Evolutionary conservation across 192 early-diverging fungal genomes (phyloP), one percentile per base, ranked within the genome.

Genomic region (Allomyces javanicus): DNA sequence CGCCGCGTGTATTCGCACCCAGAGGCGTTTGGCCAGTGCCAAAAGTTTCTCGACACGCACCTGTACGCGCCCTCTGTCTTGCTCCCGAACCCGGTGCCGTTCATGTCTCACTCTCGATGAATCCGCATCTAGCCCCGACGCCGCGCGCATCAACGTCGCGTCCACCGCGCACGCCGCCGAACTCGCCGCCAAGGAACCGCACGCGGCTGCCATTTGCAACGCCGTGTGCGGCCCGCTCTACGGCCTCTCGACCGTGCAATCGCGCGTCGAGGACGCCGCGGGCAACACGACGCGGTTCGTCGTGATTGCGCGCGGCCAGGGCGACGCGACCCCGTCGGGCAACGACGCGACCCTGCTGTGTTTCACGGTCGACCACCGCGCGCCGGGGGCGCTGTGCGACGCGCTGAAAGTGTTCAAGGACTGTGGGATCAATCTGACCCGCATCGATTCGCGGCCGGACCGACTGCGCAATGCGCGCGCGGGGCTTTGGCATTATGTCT

Each of bases 211-310:
- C 0, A 83, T 97, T 25, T 88, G 89, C 62, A 89, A 83, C 72
- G 75, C 74, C 17, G 83, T 86, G 1, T 95, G 91, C 64, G 85
- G 88, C 3, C 72, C 82, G 14, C 70, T 97, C 43, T 95, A 92
- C 66, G 79, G 82, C 10, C 72, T 97, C 17, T 21, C 50, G 4
- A 58, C 21, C 9, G 50, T 58, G 12, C 17, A 14, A 21, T n/a
- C 50, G 50, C 21, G 50, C 17, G 50, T 58, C 50, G 50, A 58
- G 21, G 50, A 25, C 17, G 3, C 17, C 44, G 50, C 73, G 85
- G 87, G 85, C 68, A 97, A 97, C 70, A 87, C 85, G 0, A 97
- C 94, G 0, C 84, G 94, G 61, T 97, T 97, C 84, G 85, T 97
- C 68, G 84, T 97, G 24, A 73, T 97, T 19, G 50, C 50, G 21